A percentile compares a stretch with the other conserved stretches of the same genome.
Conservation (phyloP, 1,139 yeast genomes). For the Debaryomyces udenii region DNA sequence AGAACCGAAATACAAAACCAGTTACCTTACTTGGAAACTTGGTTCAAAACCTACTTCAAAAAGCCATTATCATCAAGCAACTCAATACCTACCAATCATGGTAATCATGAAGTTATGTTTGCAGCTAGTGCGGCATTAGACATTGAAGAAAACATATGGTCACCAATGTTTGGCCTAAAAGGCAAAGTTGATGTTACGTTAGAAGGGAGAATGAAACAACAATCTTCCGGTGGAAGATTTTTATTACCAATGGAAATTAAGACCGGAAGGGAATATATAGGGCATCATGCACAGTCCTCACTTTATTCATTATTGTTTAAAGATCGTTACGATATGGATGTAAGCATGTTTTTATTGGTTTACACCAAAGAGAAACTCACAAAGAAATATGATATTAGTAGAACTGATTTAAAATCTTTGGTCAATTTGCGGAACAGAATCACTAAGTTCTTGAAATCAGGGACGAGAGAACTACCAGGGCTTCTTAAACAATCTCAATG, state of each 20-base stretch:
- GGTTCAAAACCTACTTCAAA: slow-evolving; percentile 58
- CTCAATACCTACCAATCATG: slow-evolving; percentile 42
- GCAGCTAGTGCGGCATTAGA: slow-evolving; percentile 70
- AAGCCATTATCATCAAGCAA: slow-evolving; percentile 22
- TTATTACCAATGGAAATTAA: slow-evolving; percentile 87
- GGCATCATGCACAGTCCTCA: slow-evolving; percentile 87
- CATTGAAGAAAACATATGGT: slow-evolving; percentile 89
- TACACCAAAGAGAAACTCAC: slow-evolving; percentile 69
- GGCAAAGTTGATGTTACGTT: slow-evolving; percentile 91
- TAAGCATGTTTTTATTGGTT: slow-evolving; percentile 67
- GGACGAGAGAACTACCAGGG: slow-evolving; percentile 58
- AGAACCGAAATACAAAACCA: slow-evolving; percentile 46
- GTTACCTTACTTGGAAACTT: slow-evolving; percentile 59
- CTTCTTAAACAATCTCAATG: slow-evolving; percentile 61
- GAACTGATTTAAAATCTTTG: slow-evolving; percentile 60
- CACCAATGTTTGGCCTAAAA: slow-evolving; percentile 87
- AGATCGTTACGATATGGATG: slow-evolving; percentile 74
- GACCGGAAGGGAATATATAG: slow-evolving; percentile 69
- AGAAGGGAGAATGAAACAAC: slow-evolving; percentile 51
- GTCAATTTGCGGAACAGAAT: slow-evolving; percentile 72
- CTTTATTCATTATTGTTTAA: slow-evolving; percentile 79
- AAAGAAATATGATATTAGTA: slow-evolving; percentile 56
- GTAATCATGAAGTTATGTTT: slow-evolving; percentile 39
- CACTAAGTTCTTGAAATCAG: slow-evolving; percentile 59
- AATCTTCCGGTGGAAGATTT: slow-evolving; percentile 34